phyloP scores from a whole-genome alignment of 1,284 basidiomycete genomes.

The Pseudozyma thailandica region DNA sequence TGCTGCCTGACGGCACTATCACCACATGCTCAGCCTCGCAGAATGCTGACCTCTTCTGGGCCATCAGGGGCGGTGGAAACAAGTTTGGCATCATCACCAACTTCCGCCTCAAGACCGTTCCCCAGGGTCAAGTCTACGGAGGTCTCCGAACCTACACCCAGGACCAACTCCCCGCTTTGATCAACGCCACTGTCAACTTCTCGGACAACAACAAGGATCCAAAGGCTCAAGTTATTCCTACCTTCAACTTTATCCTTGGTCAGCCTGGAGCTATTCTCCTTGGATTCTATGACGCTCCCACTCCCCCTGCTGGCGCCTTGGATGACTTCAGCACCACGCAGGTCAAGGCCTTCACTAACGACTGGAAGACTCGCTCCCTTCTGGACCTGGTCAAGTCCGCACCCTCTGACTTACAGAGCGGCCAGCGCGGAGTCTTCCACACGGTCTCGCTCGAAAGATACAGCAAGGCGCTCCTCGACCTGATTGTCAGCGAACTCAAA shows the following conservation, averaged over 20 bases:
- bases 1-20: slow-evolving; percentile 51
- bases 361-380: slow-evolving; percentile 47
- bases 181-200: slow-evolving; percentile 49
- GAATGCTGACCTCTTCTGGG: slow-evolving; percentile 52
- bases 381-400: slow-evolving; percentile 38
- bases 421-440: slow-evolving; percentile 54
- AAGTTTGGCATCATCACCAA: slow-evolving; percentile 51
- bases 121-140: slow-evolving; percentile 52
- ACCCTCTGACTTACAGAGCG: slow-evolving; percentile 33
- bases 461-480: slow-evolving; percentile 41
- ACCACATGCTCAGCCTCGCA: slow-evolving; percentile 35
- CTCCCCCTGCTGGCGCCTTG: slow-evolving; percentile 32
- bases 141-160: slow-evolving; percentile 46
- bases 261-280: slow-evolving; percentile 40
- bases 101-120: slow-evolving; percentile 49
- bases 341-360: slow-evolving; percentile 26
- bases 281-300: slow-evolving; percentile 51
- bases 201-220: slow-evolving; percentile 51
- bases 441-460: slow-evolving; percentile 50
- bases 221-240: slow-evolving; percentile 53
- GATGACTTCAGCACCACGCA: slow-evolving; percentile 19
- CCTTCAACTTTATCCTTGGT: slow-evolving; percentile 49
- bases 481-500: slow-evolving; percentile 48
- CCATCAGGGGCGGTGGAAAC: slow-evolving; percentile 55
- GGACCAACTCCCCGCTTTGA: slow-evolving; percentile 42